These are phyloP conservation scores for Corrigiola litoralis DNA, from an alignment of 179 eudicot species.

Conservation along the genomic window DNA sequence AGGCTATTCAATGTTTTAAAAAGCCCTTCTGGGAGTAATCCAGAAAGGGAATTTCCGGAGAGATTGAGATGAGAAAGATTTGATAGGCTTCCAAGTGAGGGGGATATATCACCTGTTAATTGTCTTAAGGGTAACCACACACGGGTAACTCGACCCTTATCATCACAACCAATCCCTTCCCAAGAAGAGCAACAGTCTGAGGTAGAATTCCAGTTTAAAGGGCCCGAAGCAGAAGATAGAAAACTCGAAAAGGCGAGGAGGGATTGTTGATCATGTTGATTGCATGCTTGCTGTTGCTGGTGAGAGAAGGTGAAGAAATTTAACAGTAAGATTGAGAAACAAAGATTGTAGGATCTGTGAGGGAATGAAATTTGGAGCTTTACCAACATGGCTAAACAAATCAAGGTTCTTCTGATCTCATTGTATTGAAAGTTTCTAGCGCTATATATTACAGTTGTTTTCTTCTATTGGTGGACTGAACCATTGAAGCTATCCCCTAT, in stretches of 20 bases:
- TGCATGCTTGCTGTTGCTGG: slow-evolving; percentile 34
- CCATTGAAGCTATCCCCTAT: too few relatives aligned
- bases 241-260: slow-evolving; percentile 33
- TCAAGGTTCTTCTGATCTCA: too few relatives aligned
- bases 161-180: slow-evolving; percentile 69
- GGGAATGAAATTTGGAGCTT: slow-evolving; percentile 12
- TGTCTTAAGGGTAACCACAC: slow-evolving; percentile 47
- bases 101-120: slow-evolving; percentile 42
- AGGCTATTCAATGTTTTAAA: slow-evolving; percentile 42
- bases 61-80: slow-evolving; percentile 55
- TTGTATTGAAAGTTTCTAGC: too few relatives aligned
- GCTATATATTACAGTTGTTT: too few relatives aligned
- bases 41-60: slow-evolving; percentile 49
- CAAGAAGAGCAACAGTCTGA: slow-evolving; percentile 58
- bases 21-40: slow-evolving; percentile 50
- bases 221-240: slow-evolving; percentile 24
- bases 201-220: slow-evolving; percentile 47
- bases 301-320: slow-evolving; percentile 3
- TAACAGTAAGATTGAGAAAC: slow-evolving; percentile 19
- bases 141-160: slow-evolving; percentile 32
- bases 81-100: slow-evolving; percentile 39
- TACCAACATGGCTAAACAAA: slow-evolving; percentile 25
- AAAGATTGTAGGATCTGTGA: slow-evolving; percentile 5
- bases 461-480: too few relatives aligned
- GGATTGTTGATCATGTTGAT: slow-evolving; percentile 38